phyloP scores from a whole-genome alignment of 345 rosid genomes.

The Camelina laxa region DNA sequence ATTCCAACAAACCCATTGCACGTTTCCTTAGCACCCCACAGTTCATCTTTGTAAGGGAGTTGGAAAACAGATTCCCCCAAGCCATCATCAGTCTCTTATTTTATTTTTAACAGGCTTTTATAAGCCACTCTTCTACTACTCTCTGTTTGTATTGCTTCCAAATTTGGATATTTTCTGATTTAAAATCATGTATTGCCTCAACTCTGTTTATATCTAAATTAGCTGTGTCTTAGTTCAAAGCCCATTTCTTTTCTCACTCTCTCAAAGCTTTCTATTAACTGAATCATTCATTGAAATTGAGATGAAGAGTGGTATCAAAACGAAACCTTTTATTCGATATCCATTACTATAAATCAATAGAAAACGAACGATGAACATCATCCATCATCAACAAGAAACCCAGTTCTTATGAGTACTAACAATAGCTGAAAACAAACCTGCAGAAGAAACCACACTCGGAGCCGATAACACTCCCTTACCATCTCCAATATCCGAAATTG shows the following conservation, averaged over 20 bases:
- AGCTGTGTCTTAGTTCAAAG: constrained; percentile 6
- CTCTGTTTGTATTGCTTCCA: constrained; percentile 26
- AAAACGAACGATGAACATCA: neutral
- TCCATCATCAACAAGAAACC: constrained; percentile 65
- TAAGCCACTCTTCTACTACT: constrained; percentile 17
- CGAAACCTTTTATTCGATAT: constrained; percentile 21
- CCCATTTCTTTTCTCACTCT: neutral
- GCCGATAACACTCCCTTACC: constrained; percentile 67
- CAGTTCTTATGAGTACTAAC: constrained; percentile 92
- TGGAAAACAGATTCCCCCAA: neutral
- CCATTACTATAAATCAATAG: neutral
- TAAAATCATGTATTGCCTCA: constrained; percentile 24
- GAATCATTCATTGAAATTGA: neutral
- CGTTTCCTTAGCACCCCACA: constrained; percentile 5
- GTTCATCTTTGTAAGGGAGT: constrained; percentile 17
- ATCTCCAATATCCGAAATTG: constrained; percentile 72
- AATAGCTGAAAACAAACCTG: constrained; percentile 85
- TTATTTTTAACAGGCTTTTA: constrained; percentile 29
- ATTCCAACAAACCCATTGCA: neutral
- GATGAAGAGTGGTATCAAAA: neutral
- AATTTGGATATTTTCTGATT: constrained; percentile 9
- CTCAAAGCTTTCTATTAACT: neutral
- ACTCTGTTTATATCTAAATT: constrained; percentile 35
- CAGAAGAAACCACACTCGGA: constrained; percentile 61
- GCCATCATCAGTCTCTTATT: neutral